Evolutionary conservation across 495 filamentous ascomycete genomes (phyloP).

Genomic region (Xylaria palmicola): DNA sequence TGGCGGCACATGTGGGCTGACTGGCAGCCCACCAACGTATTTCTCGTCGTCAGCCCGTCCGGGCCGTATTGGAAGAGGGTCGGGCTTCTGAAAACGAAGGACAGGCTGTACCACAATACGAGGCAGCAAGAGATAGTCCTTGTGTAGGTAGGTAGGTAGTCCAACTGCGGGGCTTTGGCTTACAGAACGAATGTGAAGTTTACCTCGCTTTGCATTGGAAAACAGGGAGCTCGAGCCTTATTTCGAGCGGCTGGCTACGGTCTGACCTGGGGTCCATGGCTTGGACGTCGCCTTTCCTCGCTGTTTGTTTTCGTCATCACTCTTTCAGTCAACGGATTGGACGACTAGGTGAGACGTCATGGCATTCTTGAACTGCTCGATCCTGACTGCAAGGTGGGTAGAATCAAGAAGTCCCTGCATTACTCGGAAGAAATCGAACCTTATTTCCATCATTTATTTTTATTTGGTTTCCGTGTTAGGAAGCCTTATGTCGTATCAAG

Average conservation of each 20-base stretch:
- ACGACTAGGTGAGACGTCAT: no score
- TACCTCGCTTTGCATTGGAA: not conserved
- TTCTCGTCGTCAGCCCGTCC: not conserved
- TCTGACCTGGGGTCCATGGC: not conserved
- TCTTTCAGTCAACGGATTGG: no score
- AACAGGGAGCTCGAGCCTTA: not conserved
- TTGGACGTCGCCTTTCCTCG: not conserved
- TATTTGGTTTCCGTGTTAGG: no score
- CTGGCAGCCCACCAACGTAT: not conserved
- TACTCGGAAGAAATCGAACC: no score
- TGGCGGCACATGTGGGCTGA: not conserved
- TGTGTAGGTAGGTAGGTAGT: no score
- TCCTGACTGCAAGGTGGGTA: no score
- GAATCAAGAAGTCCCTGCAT: no score
- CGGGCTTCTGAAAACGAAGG: slow-evolving; percentile 6
- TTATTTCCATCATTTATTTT: no score
- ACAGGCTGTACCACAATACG: not conserved
- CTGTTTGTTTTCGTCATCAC: no score
- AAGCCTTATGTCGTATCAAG: no score
- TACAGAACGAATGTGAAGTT: not conserved
- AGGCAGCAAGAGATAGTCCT: not conserved
- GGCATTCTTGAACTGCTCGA: no score
- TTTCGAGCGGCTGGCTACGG: not conserved
- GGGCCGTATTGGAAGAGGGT: not conserved
- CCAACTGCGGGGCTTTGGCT: not conserved